These are phyloP conservation scores for Trichophyton verrucosum DNA, from an alignment of 2,329 filamentous ascomycete species.

Conservation along the genomic window DNA sequence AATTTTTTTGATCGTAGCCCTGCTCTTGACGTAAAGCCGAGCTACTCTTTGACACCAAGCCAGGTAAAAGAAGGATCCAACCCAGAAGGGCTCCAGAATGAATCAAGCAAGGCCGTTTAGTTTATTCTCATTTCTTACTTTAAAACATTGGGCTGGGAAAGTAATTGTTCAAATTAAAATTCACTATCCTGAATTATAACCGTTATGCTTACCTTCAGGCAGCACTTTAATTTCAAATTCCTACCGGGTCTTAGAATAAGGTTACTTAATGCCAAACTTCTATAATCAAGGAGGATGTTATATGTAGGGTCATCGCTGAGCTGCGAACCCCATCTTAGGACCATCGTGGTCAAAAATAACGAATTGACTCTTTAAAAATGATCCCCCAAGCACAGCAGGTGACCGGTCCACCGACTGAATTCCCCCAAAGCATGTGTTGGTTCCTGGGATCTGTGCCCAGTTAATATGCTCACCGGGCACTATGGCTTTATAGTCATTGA, in stretches of 20 bases:
- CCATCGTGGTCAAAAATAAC: slow-evolving; percentile 42
- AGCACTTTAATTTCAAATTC: no score
- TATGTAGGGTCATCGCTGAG: background rate
- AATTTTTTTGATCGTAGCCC: slow-evolving; percentile 77
- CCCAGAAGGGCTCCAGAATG: slow-evolving; percentile 23
- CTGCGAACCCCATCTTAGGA: slow-evolving; percentile 9
- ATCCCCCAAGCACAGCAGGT: slow-evolving; percentile 44
- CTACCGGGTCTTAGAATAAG: no score
- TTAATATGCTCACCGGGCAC: slow-evolving; percentile 44
- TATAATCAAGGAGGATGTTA: no score
- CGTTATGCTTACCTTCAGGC: no score
- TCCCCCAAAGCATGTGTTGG: slow-evolving; percentile 45
- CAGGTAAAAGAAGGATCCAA: slow-evolving; percentile 41
- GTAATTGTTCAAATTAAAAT: background rate
- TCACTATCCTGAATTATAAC: background rate
- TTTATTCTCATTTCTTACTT: background rate
- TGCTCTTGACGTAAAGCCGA: slow-evolving; percentile 67
- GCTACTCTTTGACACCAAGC: slow-evolving; percentile 59
- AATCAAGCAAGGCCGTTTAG: slow-evolving; percentile 29
- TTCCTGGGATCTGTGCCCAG: slow-evolving; percentile 35
- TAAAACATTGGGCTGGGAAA: no score
- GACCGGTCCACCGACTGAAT: slow-evolving; percentile 47
- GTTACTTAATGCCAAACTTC: no score
- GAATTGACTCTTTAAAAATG: slow-evolving; percentile 48
- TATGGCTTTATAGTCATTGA: slow-evolving; percentile 38